Base-by-base conservation (phyloP, 306 rosid genomes). In the Citrullus mucosospermus region DNA sequence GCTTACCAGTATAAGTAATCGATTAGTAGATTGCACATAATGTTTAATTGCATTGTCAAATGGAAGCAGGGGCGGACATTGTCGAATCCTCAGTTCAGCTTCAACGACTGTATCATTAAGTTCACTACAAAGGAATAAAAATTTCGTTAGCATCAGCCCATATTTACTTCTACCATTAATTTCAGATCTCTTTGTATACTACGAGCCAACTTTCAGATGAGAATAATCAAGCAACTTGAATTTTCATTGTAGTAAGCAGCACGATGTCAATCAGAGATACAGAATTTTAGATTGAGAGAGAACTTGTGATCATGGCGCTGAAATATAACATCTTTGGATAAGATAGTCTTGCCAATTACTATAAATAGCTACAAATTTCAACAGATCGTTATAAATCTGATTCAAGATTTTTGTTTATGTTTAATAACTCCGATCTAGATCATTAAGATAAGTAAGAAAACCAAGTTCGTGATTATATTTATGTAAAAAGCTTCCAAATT, bases 1-100 rank as follows among this genome's bases (percentile, higher is more conserved):
- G 75, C 91, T 53, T 88, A 95, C 98, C 97, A 95, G 80, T 79
- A 95, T 92, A 53, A 95, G 89, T 85, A 95, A 87, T 84, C 97
- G 88, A 84, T 92, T 95, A 75, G 76, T 86, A 67, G 97, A 86
- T 75, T 82, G 85, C 81, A 63, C 59, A 87, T 85, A 95, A 71
- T 85, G 79, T 41, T 85, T 81, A 79, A 92, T 85, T 38, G 97
- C 92, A 67, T 57, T 78, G 43, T 85, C 38, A 56, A 62, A 84
- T 78, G 96, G 96, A 79, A 95, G 94, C 9, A 2, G 32, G 1
- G 98, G 98, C 3, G 92, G 91, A 30, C 76, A 79, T 25, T 87
- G 83, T 75, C 80, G 75, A 6, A 81, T 87, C 81, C 90, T 72
- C 57, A 87, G 48, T 82, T 87, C 86, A 2, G 90, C 90, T 74